Evolutionary conservation across 371 early-diverging fungal species (phyloP), one percentile per base, ranked within the genome.

Genomic region (Parasitella parasitica): DNA sequence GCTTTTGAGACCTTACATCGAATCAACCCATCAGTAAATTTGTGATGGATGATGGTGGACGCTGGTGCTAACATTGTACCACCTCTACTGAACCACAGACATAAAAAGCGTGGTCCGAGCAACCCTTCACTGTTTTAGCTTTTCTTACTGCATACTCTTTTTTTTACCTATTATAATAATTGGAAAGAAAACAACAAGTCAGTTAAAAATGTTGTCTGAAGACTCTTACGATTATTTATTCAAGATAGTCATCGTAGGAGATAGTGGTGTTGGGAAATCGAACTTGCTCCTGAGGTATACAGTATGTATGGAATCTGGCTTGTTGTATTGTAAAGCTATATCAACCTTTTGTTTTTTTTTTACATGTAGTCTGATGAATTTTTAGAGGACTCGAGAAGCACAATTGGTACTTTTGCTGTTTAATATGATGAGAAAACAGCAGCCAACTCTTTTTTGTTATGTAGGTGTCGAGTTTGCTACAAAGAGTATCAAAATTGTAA

Each of bases 281-380:
- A 97, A 97, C 78, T 86, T 99, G 28, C 87, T 99, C 43, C 86
- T 93, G 61, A 87, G 95, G 34, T 96, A 98, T 79, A 95, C 97
- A 24, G 72, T 71, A 76, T 43, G 64, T 63, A 32, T 41, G 22
- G 0, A 43, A 7, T 20, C 43, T 4, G 2, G 43, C 20, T 22
- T 32, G 4, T 32, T 2, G 7, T 26, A 27, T 4, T 24, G 9
- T 18, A 15, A 39, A 39, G 15, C 18, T 36, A 16, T 16, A 13
- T 4, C 27, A 30, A n/a, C n/a, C n/a, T n/a, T n/a, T n/a, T n/a
- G n/a, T n/a, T n/a, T n/a, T n/a, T n/a, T n/a, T n/a, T n/a, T n/a
- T n/a, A n/a, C n/a, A n/a, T n/a, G n/a, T 39, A 68, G 69, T 51
- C 64, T 12, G 48, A 71, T 28, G 67, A 67, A 32, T 71, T 60